Evolutionary conservation across 1,284 basidiomycete genomes (phyloP), one percentile per base, ranked within the genome.

Genomic region (Malassezia equina): DNA sequence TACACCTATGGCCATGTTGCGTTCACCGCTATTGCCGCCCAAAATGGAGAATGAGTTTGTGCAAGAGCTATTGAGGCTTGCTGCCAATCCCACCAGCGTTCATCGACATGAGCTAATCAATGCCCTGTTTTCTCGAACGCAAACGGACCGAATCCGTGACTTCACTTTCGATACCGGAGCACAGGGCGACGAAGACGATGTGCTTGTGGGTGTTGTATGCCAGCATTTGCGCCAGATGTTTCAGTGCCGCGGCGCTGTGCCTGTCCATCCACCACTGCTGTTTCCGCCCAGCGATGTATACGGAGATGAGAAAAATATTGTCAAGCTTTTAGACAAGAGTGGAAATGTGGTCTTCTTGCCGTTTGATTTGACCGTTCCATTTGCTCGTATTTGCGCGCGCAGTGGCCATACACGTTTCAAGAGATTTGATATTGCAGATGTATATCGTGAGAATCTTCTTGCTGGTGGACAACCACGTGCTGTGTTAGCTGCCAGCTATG

Each of bases 181-280:
- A 3, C 83, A 86, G 45, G 82, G 84, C 0, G 85, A 87, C 61
- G 59, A 61, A 7, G 84, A 90, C 67, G 80, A 84, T 1, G 79
- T 83, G 1, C 75, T 89, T 43, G 85, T 86, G 54, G 81, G 83
- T 29, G 83, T 86, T 2, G 86, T 93, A 3, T 80, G 84, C 58
- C 85, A 89, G 52, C 82, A 83, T 21, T 78, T 94, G 3, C 79
- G 82, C 2, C 78, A 83, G 7, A 82, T 91, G 12, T 90, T 94
- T 72, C 82, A 84, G 43, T 78, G 91, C 2, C 90, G 91, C 65
- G 91, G 91, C 6, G 90, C 91, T 0, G 83, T 94, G 2, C 84
- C 90, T 63, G 82, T 85, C 71, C 84, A 88, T 61, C 84, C 89
- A 0, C 86, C 89, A 0, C 76, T 93, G 13, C 78, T 95, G 4